Conservation (phyloP, 768 basidiomycete species). For the Dentipellis fragilis region DNA sequence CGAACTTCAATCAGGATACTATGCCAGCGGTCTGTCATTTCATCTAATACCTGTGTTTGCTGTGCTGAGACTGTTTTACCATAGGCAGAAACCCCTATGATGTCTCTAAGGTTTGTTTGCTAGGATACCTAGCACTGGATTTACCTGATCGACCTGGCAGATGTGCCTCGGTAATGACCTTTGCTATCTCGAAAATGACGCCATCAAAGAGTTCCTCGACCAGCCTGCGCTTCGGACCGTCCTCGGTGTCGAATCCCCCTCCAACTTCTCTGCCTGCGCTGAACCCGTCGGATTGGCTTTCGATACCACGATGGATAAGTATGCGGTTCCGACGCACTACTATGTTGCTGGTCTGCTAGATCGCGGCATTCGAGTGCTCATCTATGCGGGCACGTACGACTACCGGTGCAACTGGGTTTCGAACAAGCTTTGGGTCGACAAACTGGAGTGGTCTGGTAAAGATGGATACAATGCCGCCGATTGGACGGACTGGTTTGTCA, state of each 20-base stretch:
- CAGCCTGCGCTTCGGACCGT: slow-evolving; percentile 29
- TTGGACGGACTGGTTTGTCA: slow-evolving; percentile 52
- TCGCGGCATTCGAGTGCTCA: slow-evolving; percentile 62
- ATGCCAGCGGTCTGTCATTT: slow-evolving; percentile 21
- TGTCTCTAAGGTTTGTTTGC: slow-evolving; percentile 36
- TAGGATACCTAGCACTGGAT: background rate
- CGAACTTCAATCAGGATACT: slow-evolving; percentile 36
- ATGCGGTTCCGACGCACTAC: slow-evolving; percentile 43
- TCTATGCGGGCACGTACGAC: slow-evolving; percentile 68
- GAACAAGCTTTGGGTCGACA: slow-evolving; percentile 68
- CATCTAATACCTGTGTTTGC: background rate
- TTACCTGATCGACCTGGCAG: slow-evolving; percentile 2
- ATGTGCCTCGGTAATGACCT: slow-evolving; percentile 21
- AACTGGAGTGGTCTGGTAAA: slow-evolving; percentile 62
- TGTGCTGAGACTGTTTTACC: background rate
- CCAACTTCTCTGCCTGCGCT: slow-evolving; percentile 53
- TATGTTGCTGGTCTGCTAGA: slow-evolving; percentile 66
- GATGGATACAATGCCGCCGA: slow-evolving; percentile 36
- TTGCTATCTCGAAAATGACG: slow-evolving; percentile 29
- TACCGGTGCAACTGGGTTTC: slow-evolving; percentile 78
- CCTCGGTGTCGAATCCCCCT: slow-evolving; percentile 35
- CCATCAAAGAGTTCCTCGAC: slow-evolving; percentile 39
- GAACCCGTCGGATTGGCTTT: slow-evolving; percentile 32
- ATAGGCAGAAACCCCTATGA: slow-evolving; percentile 45
- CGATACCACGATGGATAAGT: slow-evolving; percentile 34